Evolutionary conservation across 345 rosid genomes (phyloP), one percentile per base, ranked within the genome.

Genomic region (Tarenaya hassleriana): DNA sequence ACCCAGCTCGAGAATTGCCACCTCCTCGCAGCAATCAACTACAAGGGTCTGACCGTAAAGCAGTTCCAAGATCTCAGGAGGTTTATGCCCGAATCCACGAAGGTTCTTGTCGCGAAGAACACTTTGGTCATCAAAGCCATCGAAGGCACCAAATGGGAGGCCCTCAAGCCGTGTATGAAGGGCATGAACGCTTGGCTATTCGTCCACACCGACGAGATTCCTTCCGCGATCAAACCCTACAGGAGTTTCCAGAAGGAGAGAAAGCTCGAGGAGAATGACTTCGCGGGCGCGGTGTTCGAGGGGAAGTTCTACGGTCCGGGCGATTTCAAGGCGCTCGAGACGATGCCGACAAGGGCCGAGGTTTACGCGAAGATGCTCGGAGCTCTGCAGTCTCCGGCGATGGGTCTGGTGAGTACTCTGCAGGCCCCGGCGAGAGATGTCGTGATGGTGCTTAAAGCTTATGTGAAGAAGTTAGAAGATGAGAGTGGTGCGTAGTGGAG

Each of bases 171-270:
- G 3, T 91, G 96, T 59, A 91, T 91, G 98, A 85, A 62, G 46
- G 98, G 98, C 7, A 92, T 88, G 98, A 87, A 87, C 34, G 96
- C 79, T 20, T 92, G 95, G 94, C 81, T 88, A 17, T 92, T 92
- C 40, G 96, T 88, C 7, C 98, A 85, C 51, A 73, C 63, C 7
- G 98, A 92, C 60, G 98, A 88, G 60, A 84, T 92, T 33, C 96
- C 95, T 0, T 77, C 78, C 11, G 84, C 95, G 0, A 60, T 92
- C 27, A 85, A 81, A 64, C 98, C 98, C 1, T 92, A 80, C 66
- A 69, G 95, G 71, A 54, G 31, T 12, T 92, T 92, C 46, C 86
- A 81, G 59, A 88, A 74, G 62, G 98, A 83, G 55, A 74, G 70
- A 41, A 87, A 83, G 66, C 64, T 85, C 43, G 88, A 84, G 17